A percentile compares a stretch with the other conserved stretches of the same genome.
phyloP scores from a whole-genome alignment of 2,329 filamentous ascomycete genomes.

The Xylaria digitata region DNA sequence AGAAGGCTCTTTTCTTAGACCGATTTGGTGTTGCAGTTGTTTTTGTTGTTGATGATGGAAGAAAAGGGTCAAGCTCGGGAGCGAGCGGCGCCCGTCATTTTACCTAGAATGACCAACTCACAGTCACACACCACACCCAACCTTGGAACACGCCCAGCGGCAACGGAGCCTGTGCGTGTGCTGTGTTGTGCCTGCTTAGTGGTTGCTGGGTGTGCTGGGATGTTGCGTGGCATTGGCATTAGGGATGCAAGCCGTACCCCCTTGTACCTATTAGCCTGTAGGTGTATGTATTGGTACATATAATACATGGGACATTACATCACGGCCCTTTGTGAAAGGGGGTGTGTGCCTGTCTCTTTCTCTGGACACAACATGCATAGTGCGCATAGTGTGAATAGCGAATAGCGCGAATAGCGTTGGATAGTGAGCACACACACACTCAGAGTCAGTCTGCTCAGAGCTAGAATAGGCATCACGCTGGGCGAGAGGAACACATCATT shows the following conservation, averaged over 20 bases:
- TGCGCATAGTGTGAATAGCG: background rate
- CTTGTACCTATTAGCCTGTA: constrained; percentile 14
- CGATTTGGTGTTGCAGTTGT: constrained; percentile 50
- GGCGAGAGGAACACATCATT: constrained; percentile 28
- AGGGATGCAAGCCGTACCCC: constrained; percentile 21
- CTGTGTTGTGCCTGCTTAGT: constrained; percentile 37
- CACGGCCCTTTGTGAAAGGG: constrained; percentile 23
- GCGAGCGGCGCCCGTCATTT: constrained; percentile 50
- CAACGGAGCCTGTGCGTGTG: constrained; percentile 27
- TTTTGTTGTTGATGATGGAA: constrained; percentile 61
- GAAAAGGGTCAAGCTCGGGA: constrained; percentile 52
- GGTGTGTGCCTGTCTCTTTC: constrained; percentile 23
- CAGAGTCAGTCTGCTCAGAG: constrained; percentile 13
- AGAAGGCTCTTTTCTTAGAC: constrained; percentile 62
- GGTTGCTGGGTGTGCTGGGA: constrained; percentile 16
- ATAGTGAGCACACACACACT: background rate
- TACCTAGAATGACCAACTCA: constrained; percentile 32
- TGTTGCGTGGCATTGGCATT: constrained; percentile 7
- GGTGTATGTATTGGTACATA: background rate
- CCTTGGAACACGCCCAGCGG: background rate
- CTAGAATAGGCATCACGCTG: constrained; percentile 38
- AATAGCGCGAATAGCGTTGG: constrained; percentile 1
- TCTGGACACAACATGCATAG: constrained; percentile 1
- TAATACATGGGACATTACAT: constrained; percentile 29
- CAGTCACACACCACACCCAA: background rate